A percentile compares a stretch with the other conserved stretches of the same genome.
phyloP scores from a whole-genome alignment of 257 asterid genomes.

The Penstemon barbatus region DNA sequence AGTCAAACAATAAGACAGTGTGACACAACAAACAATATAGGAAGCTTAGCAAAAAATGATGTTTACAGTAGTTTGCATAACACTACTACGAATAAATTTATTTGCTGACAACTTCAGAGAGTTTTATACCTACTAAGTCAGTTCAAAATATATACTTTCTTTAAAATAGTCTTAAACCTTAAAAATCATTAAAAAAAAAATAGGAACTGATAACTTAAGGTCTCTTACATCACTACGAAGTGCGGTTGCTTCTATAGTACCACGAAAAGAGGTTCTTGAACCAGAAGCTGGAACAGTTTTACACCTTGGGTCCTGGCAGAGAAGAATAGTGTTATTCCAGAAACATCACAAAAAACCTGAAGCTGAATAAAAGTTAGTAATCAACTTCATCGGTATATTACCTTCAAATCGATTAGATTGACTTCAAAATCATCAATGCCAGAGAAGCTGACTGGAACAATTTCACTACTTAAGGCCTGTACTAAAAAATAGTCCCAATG shows the following conservation, averaged over 20 bases:
- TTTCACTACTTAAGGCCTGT: slow-evolving; percentile 33
- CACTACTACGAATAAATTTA: neutral
- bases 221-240: slow-evolving; percentile 40
- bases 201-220: slow-evolving; percentile 14
- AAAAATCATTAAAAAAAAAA: too few relatives aligned
- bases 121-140: neutral
- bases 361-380: slow-evolving; percentile 23
- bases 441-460: slow-evolving; percentile 39
- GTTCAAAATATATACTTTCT: neutral
- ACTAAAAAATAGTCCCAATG: slow-evolving; percentile 4
- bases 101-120: neutral
- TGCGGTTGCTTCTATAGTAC: slow-evolving; percentile 31
- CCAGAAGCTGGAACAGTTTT: slow-evolving; percentile 40
- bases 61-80: too few relatives aligned
- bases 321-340: slow-evolving; percentile 21
- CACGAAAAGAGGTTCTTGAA: slow-evolving; percentile 37
- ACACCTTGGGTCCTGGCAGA: slow-evolving; percentile 38
- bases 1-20: too few relatives aligned
- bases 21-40: too few relatives aligned
- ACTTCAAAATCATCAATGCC: slow-evolving; percentile 49
- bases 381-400: slow-evolving; percentile 25
- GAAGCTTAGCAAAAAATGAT: too few relatives aligned
- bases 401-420: slow-evolving; percentile 47
- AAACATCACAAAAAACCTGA: slow-evolving; percentile 14
- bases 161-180: too few relatives aligned